Conservation (phyloP, 345 rosid species). For the Carallia pectinifolia region DNA sequence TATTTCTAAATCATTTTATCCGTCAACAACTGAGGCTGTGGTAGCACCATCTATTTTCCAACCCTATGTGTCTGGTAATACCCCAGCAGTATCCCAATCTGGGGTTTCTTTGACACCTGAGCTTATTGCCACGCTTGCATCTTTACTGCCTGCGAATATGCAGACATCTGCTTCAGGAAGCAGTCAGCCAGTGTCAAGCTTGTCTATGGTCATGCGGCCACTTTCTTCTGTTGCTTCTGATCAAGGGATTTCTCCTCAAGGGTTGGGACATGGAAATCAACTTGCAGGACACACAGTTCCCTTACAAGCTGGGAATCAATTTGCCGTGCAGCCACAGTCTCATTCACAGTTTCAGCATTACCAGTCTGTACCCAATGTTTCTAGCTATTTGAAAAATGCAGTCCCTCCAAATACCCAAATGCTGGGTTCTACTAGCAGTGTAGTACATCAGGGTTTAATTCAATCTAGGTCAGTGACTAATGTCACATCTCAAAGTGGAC, state of each 20-base stretch:
- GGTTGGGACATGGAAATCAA: constrained; percentile 49
- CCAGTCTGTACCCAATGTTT: constrained; percentile 35
- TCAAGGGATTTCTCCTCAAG: constrained; percentile 42
- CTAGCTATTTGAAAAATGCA: constrained; percentile 43
- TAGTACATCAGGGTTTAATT: constrained; percentile 46
- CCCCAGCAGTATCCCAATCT: constrained; percentile 41
- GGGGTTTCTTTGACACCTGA: constrained; percentile 77
- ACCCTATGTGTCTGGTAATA: constrained; percentile 31
- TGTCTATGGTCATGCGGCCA: constrained; percentile 36
- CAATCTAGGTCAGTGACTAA: constrained; percentile 38
- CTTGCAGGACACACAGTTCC: constrained; percentile 39
- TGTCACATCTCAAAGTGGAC: constrained; percentile 51
- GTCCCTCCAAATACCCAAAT: constrained; percentile 40
- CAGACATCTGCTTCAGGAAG: constrained; percentile 43
- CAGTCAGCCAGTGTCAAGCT: constrained; percentile 44
- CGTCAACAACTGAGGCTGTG: constrained; percentile 32
- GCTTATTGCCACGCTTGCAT: constrained; percentile 70
- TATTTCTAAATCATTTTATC: constrained; percentile 36
- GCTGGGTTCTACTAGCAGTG: constrained; percentile 46
- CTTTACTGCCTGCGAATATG: constrained; percentile 55
- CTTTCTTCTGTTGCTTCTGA: constrained; percentile 38
- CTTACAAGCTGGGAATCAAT: constrained; percentile 48
- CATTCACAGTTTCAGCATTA: constrained; percentile 46
- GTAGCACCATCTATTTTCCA: constrained; percentile 37
- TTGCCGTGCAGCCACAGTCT: constrained; percentile 39